Conservation (phyloP, 2,329 filamentous ascomycete genomes). For the Aspergillus phoenicis region DNA sequence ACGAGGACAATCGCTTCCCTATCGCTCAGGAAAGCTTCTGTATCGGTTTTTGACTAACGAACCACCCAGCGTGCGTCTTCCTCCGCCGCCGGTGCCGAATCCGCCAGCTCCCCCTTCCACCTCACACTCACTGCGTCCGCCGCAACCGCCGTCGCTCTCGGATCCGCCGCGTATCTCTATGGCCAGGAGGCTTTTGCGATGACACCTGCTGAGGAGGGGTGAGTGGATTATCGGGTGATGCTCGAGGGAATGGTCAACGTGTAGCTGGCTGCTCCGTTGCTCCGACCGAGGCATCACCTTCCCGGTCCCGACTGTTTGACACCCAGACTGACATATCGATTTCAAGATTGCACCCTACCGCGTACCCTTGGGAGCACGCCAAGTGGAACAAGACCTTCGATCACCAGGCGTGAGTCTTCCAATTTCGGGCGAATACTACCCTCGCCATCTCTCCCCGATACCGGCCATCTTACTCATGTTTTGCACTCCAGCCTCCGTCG, state of each 20-base stretch:
- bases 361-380: conserved; percentile 94
- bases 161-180: conserved; percentile 90
- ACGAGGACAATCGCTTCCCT: conserved; percentile 33
- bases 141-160: conserved; percentile 82
- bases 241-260: conserved; percentile 19
- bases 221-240: conserved; percentile 53
- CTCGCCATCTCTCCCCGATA: conserved; percentile 10
- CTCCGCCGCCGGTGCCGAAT: conserved; percentile 67
- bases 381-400: conserved; percentile 96
- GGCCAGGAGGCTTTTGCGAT: conserved; percentile 83
- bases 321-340: conserved; percentile 31
- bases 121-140: conserved; percentile 84
- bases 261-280: conserved; percentile 18
- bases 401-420: conserved; percentile 79
- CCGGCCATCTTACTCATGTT: conserved; percentile 27
- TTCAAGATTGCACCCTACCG: conserved; percentile 80
- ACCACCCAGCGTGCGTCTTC: conserved; percentile 66
- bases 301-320: conserved; percentile 16
- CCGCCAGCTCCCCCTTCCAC: conserved; percentile 73
- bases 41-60: conserved; percentile 35
- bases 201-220: conserved; percentile 98
- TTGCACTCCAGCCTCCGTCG: conserved; percentile 74
- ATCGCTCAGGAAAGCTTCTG: conserved; percentile 30
- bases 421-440: conserved; percentile 10
- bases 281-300: conserved; percentile 31